Percentiles rank a stretch among this genome's conserved stretches.
Conservation (phyloP, 2,329 filamentous ascomycete genomes). For the Cladophialophora carrionii region DNA sequence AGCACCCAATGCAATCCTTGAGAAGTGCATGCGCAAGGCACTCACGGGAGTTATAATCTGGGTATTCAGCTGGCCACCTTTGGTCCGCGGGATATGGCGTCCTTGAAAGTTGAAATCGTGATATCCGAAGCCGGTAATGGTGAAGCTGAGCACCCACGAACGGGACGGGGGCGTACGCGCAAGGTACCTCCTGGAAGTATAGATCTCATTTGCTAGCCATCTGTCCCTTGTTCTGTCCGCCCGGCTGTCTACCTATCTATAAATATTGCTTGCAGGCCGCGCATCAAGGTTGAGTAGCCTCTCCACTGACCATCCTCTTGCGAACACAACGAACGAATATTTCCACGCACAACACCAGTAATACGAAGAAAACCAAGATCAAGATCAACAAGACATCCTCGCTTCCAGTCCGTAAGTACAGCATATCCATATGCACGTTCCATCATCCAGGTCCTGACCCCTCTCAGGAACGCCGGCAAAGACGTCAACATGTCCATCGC, state of each 20-base stretch:
- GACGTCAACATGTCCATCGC: slow-evolving; percentile 2
- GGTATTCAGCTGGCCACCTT: too few species aligned
- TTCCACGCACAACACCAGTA: too few species aligned
- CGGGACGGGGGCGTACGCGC: too few species aligned
- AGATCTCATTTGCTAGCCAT: neutral
- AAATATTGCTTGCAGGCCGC: neutral
- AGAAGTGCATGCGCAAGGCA: neutral
- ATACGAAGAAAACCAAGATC: neutral
- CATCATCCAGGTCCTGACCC: too few species aligned
- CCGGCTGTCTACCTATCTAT: neutral
- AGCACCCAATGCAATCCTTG: neutral
- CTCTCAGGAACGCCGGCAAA: neutral
- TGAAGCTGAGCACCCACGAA: too few species aligned
- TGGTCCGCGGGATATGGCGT: too few species aligned
- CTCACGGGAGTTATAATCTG: too few species aligned
- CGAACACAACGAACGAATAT: neutral
- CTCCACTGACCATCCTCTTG: neutral
- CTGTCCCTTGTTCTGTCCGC: neutral
- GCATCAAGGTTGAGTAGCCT: neutral
- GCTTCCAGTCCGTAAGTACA: neutral
- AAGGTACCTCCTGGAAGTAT: neutral
- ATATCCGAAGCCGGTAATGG: too few species aligned
- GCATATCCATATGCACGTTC: neutral
- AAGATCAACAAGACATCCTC: neutral
- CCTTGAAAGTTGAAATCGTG: too few species aligned